phyloP scores from a whole-genome alignment of 2,329 filamentous ascomycete genomes.

The Capronia americana region DNA sequence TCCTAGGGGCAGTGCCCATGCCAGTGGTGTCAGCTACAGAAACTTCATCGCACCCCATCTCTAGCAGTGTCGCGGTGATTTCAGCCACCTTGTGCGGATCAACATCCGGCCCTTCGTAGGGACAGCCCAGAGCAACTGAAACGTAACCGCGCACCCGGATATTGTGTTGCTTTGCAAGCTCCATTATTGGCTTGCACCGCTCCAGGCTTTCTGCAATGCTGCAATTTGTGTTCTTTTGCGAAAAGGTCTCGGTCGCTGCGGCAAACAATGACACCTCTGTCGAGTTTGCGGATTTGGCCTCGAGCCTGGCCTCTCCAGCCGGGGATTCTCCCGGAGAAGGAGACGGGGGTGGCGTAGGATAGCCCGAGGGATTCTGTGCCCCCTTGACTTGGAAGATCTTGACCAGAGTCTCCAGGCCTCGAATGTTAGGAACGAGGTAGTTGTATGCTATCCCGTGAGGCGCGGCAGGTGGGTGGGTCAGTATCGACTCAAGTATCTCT shows the following conservation, averaged over 20 bases:
- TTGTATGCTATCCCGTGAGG: constrained; percentile 65
- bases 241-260: constrained; percentile 69
- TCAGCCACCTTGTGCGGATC: constrained; percentile 66
- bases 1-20: constrained; percentile 70
- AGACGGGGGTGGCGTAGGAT: constrained; percentile 44
- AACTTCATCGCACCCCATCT: constrained; percentile 71
- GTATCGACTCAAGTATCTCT: constrained; percentile 63
- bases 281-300: constrained; percentile 51
- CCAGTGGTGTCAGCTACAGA: constrained; percentile 71
- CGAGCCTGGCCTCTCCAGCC: constrained; percentile 39
- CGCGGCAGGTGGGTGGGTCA: constrained; percentile 58
- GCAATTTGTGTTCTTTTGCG: constrained; percentile 70
- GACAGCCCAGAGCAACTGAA: constrained; percentile 68
- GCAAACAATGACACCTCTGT: constrained; percentile 69
- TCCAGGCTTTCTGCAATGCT: constrained; percentile 66
- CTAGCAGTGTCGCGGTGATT: constrained; percentile 64
- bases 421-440: constrained; percentile 69
- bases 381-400: constrained; percentile 55
- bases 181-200: constrained; percentile 64
- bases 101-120: constrained; percentile 69
- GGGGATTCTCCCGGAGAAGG: constrained; percentile 46
- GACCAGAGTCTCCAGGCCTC: constrained; percentile 66
- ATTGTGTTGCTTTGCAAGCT: constrained; percentile 60
- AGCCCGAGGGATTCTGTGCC: constrained; percentile 45
- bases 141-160: constrained; percentile 69